Conservation (phyloP, 2,329 filamentous ascomycete genomes). For the Cadophora gregata region DNA sequence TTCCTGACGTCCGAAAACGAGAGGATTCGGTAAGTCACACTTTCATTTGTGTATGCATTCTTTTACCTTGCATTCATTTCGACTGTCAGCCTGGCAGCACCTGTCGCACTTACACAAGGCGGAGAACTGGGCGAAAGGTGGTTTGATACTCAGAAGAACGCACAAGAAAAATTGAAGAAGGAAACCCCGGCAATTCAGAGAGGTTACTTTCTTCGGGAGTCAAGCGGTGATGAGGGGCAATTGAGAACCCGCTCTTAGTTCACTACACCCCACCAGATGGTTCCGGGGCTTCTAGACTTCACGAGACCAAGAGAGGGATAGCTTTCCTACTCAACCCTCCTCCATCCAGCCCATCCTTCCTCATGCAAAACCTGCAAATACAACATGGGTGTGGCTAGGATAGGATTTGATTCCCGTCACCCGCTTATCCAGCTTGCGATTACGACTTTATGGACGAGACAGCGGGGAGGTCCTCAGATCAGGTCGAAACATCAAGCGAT, state of each 20-base stretch:
- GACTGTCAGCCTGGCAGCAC: slow-evolving; percentile 24
- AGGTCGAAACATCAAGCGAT: slow-evolving; percentile 21
- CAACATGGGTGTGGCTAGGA: slow-evolving; percentile 20
- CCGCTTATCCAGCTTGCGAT: slow-evolving; percentile 18
- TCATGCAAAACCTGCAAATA: slow-evolving; percentile 19
- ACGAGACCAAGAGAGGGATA: not conserved
- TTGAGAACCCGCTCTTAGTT: slow-evolving; percentile 10
- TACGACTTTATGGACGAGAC: slow-evolving; percentile 6
- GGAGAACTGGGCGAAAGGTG: not conserved
- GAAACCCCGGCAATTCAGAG: not conserved
- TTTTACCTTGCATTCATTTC: not conserved
- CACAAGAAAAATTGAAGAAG: not conserved
- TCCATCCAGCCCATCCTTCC: slow-evolving; percentile 19
- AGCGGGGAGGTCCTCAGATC: slow-evolving; percentile 17
- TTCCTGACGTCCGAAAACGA: not conserved
- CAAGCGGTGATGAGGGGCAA: slow-evolving; percentile 20
- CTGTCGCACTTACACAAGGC: slow-evolving; percentile 15
- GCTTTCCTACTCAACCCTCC: not conserved
- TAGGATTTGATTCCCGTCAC: not conserved
- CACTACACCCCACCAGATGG: slow-evolving; percentile 23
- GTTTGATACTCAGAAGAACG: not conserved
- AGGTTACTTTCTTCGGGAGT: slow-evolving; percentile 9
- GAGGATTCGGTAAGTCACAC: slow-evolving; percentile 12
- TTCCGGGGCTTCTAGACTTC: slow-evolving; percentile 1
- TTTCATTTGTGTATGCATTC: not conserved